Conservation (phyloP, 805 yeast genomes). For the Citeromyces matritensis region DNA sequence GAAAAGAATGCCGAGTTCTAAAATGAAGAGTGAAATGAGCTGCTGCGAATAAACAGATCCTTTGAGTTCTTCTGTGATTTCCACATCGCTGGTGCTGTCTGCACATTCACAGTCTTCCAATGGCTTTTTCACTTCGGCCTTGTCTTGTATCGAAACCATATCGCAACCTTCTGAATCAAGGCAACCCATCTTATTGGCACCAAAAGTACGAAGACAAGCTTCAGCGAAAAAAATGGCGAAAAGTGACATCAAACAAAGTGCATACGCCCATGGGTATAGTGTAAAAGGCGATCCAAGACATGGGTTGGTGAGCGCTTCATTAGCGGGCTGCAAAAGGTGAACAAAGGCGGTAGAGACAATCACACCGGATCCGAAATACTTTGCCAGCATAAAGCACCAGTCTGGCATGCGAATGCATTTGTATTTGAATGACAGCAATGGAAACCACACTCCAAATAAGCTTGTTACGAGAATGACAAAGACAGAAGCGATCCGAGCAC, state of each 20-base stretch:
- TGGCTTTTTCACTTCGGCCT: constrained; percentile 5
- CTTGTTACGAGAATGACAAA: neutral
- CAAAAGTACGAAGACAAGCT: too few species aligned
- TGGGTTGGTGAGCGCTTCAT: constrained; percentile 27
- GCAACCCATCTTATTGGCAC: too few species aligned
- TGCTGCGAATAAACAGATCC: constrained; percentile 1
- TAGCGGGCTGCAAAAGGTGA: constrained; percentile 45
- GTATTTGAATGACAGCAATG: neutral
- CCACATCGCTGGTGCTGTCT: too few species aligned
- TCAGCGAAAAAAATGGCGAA: constrained; percentile 22
- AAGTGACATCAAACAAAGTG: constrained; percentile 25
- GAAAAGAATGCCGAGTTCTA: constrained; percentile 62
- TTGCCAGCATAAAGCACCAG: neutral
- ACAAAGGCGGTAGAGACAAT: constrained; percentile 65
- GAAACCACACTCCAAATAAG: neutral
- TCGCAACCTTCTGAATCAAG: too few species aligned
- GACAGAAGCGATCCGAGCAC: neutral
- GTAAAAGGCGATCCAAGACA: too few species aligned
- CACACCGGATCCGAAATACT: constrained; percentile 58
- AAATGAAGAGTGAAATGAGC: constrained; percentile 25
- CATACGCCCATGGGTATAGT: neutral
- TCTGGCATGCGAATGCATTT: neutral
- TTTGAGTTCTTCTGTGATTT: too few species aligned
- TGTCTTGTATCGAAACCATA: too few species aligned
- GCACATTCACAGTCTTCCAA: constrained; percentile 5